Base-by-base conservation (phyloP, 257 asterid genomes). In the Solanum corneliomulleri region DNA sequence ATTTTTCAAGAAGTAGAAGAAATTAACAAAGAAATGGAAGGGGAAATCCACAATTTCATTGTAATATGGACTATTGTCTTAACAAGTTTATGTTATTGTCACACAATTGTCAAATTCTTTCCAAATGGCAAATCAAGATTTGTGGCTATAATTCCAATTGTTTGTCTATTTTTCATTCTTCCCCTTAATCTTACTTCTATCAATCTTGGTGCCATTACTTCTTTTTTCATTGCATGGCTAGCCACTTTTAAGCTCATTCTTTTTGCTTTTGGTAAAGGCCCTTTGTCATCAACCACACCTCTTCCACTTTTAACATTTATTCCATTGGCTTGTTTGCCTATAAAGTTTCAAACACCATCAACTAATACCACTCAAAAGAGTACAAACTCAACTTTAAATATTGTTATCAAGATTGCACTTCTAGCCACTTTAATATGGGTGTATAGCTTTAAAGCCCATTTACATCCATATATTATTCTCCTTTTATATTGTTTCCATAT, bases 221-320 rank as follows among this genome's bases (percentile, higher is more conserved):
- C 87, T 45, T 92, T 92, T 89, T 89, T 92, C 91, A 87, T 92
- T 62, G 89, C 93, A 4, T 94, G 95, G 95, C 93, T 94, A 21
- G 93, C 94, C 11, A 91, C n/a, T 85, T 93, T 93, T 91, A 94
- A 93, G 39, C 88, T 94, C 3, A 58, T 91, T 7, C 95, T 91
- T 35, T 94, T 94, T 25, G 91, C 95, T 86, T 89, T 90, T 81
- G 85, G 86, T 21, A 12, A 86, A 88, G 95, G 94, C 86, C 94
- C 95, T 37, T 81, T 93, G 10, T 75, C 85, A 7, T 87, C 92
- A 7, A 41, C 20, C 13, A 91, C 93, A 13, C 91, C 93, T 0
- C 60, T 90, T 82, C 89, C 93, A 3, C 52, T 93, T 29, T 56
- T 90, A 39, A 84, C 90, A 41, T 94, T 94, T 85, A 86, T 95